A percentile compares a stretch with the other conserved stretches of the same genome.
These are phyloP conservation scores for Fusarium setosum DNA, from an alignment of 2,329 filamentous ascomycete genomes.

Conservation along the genomic window DNA sequence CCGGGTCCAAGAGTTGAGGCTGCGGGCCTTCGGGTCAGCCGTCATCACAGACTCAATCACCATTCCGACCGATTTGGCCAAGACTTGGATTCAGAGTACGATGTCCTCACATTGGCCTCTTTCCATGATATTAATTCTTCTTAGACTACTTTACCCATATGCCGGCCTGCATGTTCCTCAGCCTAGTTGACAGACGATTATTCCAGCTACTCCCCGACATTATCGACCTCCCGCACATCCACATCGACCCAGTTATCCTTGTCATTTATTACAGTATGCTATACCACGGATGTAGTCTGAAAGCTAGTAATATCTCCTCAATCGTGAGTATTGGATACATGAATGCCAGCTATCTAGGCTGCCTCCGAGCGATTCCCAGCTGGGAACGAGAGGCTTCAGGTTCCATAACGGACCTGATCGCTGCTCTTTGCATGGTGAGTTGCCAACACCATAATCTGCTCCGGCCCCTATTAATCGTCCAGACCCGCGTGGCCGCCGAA, in stretches of 20 bases:
- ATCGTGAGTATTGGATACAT: conserved; percentile 31
- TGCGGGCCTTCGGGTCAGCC: conserved; percentile 31
- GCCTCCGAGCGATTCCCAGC: conserved; percentile 42
- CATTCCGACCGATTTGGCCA: conserved; percentile 44
- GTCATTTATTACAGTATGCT: conserved; percentile 47
- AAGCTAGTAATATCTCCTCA: conserved; percentile 30
- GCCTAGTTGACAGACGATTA: conserved; percentile 40
- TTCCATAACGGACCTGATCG: conserved; percentile 44
- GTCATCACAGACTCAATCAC: conserved; percentile 40
- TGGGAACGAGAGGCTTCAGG: conserved; percentile 48
- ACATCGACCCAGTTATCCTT: conserved; percentile 44
- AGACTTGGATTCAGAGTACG: conserved; percentile 43
- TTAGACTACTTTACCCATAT: conserved; percentile 45
- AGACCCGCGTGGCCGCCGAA: conserved; percentile 45
- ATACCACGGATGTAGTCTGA: conserved; percentile 42
- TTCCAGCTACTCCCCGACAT: conserved; percentile 47
- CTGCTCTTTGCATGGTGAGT: conserved; percentile 43
- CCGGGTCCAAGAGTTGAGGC: conserved; percentile 41
- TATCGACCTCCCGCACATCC: conserved; percentile 42
- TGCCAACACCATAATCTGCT: no score
- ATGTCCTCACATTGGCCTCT: background rate
- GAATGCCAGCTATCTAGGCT: conserved; percentile 42
- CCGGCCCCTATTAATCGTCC: background rate
- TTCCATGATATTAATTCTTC: background rate
- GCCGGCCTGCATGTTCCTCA: conserved; percentile 44